A percentile compares a stretch with the other conserved stretches of the same genome.
Conservation (phyloP, 768 basidiomycete species). For the Mrakia blollopis region DNA sequence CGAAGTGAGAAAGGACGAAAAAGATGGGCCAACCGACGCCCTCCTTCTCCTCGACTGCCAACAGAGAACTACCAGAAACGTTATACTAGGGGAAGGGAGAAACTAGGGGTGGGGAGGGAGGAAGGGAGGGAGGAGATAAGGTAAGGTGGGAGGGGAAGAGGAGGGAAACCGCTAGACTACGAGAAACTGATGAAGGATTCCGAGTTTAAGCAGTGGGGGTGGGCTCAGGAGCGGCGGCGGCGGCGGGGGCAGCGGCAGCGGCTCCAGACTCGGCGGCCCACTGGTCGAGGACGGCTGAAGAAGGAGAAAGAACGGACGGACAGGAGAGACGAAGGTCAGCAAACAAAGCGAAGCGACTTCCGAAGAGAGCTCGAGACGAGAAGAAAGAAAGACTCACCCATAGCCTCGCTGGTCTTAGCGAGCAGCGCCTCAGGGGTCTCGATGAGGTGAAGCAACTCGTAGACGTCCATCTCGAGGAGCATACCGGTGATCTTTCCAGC, state of each 20-base stretch:
- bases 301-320: too few species aligned
- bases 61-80: not conserved
- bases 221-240: conserved; percentile 16
- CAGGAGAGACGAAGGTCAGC: not conserved
- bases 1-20: not conserved
- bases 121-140: not conserved
- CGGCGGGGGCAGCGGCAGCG: not conserved
- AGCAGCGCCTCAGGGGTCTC: conserved; percentile 76
- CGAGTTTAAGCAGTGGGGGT: conserved; percentile 13
- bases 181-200: not conserved
- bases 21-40: not conserved
- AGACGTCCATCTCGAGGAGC: conserved; percentile 91
- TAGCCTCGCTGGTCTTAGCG: conserved; percentile 86
- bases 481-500: conserved; percentile 97
- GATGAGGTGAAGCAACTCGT: conserved; percentile 80
- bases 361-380: not conserved
- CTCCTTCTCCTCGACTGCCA: not conserved
- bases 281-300: conserved; percentile 29
- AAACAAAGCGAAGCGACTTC: not conserved
- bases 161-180: not conserved
- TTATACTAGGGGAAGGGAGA: not conserved
- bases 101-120: not conserved
- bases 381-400: conserved; percentile 43
- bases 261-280: conserved; percentile 27
- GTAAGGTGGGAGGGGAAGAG: not conserved